Percentiles rank a stretch among this genome's conserved stretches.
Evolutionary conservation across 345 rosid genomes (phyloP).

Genomic region (Hibiscus syriacus): DNA sequence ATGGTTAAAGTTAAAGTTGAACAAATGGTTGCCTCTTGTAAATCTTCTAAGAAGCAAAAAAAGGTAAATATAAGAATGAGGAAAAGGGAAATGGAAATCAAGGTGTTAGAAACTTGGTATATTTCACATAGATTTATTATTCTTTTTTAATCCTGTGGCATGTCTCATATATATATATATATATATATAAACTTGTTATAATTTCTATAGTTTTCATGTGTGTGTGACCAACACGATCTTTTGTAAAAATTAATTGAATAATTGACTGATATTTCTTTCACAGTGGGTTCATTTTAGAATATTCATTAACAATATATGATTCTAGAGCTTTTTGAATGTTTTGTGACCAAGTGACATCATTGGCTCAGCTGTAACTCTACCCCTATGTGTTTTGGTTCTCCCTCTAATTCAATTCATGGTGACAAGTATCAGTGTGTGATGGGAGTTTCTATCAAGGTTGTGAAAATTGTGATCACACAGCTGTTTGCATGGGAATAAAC

Average conservation of each 20-base stretch:
- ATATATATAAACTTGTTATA: too few species aligned
- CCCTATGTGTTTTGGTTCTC: background rate
- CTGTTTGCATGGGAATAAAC: background rate
- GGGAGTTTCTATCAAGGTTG: background rate
- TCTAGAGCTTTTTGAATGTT: too few species aligned
- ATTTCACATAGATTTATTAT: background rate
- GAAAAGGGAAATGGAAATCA: too few species aligned
- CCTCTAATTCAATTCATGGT: background rate
- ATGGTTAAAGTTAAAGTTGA: too few species aligned
- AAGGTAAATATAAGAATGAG: background rate
- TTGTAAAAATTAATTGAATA: background rate
- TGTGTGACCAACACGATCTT: background rate
- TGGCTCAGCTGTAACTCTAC: too few species aligned
- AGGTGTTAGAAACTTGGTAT: too few species aligned
- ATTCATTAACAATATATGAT: background rate
- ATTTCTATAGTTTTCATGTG: too few species aligned
- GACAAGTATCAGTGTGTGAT: background rate
- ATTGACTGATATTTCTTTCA: background rate
- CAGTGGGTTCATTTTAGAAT: background rate
- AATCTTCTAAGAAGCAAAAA: background rate
- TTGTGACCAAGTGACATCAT: too few species aligned
- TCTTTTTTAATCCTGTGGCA: too few species aligned
- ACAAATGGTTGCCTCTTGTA: background rate
- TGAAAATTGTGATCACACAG: background rate
- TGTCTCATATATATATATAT: too few species aligned